Evolutionary conservation across 2,329 filamentous ascomycete species (phyloP), one percentile per base, ranked within the genome.

Genomic region (Xylaria arbuscula): DNA sequence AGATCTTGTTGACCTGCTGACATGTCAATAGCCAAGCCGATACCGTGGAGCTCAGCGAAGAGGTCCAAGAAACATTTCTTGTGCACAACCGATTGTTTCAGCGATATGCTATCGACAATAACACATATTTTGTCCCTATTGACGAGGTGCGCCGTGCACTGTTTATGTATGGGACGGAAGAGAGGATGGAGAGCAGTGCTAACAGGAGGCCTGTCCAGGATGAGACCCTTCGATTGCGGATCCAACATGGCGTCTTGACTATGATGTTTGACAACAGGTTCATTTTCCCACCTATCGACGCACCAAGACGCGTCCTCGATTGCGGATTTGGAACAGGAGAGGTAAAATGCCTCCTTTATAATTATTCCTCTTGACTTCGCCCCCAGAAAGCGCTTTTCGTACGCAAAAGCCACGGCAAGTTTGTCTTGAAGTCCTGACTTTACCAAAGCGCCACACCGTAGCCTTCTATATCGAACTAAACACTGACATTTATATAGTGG

Each of bases 301-400:
- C 83, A 34, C 86, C 87, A 28, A 81, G 82, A 72, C 86, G 85
- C 74, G 85, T 93, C 50, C 83, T 94, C 34, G 92, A 94, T 66
- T 93, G 90, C 73, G 92, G 92, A 0, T 92, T 88, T 78, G 92
- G 92, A 48, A 85, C 88, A n/a, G 91, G 85, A 48, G 83, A 88
- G 65, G 72, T 73, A 34, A 72, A 71, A 32, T 54, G 32, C 32
- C 28, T 28, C 42, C 22, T 36, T 58, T 55, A 38, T 66, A 38
- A 45, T 64, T 56, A 24, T 19, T 58, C n/a, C 15, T 61, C 38
- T 59, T 32, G 24, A 38, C 22, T 40, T 58, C 42, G 45, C 40
- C 47, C 19, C 40, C 5, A 53, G 60, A 24, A 24, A 13, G 42
- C 42, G 48, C 19, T 28, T 42, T 38, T 55, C 32, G 42, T 38